phyloP scores from a whole-genome alignment of 148 eudicot species.

The Fagopyrum esculentum region DNA sequence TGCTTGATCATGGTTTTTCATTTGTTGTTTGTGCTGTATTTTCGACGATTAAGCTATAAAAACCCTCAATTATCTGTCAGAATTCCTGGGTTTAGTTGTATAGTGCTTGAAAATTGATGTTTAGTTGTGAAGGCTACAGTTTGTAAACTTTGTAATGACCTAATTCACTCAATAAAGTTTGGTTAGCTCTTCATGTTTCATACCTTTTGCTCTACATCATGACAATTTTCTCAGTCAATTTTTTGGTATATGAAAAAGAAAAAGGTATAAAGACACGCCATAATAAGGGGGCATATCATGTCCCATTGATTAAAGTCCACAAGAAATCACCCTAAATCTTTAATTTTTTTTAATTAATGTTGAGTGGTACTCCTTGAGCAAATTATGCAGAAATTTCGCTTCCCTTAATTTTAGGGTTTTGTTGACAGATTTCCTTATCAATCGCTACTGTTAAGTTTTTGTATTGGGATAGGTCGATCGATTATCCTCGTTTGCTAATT shows the following conservation, averaged over 20 bases:
- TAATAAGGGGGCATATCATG: not conserved
- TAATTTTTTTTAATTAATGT: not conserved
- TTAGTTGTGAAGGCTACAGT: not conserved
- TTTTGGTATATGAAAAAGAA: not conserved
- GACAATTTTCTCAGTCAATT: not conserved
- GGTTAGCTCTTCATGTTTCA: not conserved
- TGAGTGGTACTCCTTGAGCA: conserved; percentile 4
- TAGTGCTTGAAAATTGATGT: not conserved
- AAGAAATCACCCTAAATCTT: conserved; percentile 1
- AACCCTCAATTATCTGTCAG: not conserved
- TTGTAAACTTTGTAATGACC: conserved; percentile 5
- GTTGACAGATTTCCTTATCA: not conserved
- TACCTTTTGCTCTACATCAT: not conserved
- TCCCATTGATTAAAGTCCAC: conserved; percentile 1
- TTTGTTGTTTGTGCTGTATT: not conserved
- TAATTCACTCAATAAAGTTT: not conserved
- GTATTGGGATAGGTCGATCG: not conserved
- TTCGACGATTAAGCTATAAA: not conserved
- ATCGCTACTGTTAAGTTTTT: not conserved
- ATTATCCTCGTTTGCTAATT: no score
- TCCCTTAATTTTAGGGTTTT: conserved; percentile 3
- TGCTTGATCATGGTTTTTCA: not conserved
- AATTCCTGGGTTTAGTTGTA: not conserved
- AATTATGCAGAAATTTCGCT: not conserved
- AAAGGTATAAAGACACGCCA: not conserved